These are phyloP conservation scores for Parasitella parasitica DNA, from an alignment of 371 early-diverging fungal genomes.

Conservation along the genomic window DNA sequence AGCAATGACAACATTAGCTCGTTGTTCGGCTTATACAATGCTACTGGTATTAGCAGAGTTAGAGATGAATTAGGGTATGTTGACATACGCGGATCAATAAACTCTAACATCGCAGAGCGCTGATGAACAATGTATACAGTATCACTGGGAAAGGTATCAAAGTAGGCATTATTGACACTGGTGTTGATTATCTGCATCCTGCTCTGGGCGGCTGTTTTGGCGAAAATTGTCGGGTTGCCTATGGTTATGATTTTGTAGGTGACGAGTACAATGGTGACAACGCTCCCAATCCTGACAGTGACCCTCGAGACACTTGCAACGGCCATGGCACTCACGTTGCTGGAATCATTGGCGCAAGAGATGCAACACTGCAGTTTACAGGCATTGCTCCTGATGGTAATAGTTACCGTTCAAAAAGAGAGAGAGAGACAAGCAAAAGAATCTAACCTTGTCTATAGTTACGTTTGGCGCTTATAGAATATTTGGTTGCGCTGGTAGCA, in stretches of 20 bases:
- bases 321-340: conserved; percentile 38
- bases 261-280: conserved; percentile 35
- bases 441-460: conserved; percentile 14
- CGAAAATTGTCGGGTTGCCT: conserved; percentile 53
- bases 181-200: conserved; percentile 69
- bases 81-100: not conserved
- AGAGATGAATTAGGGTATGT: conserved; percentile 34
- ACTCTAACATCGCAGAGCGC: too few species aligned
- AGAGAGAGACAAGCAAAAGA: not conserved
- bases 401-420: not conserved
- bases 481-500: conserved; percentile 76
- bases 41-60: conserved; percentile 32
- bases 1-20: conserved; percentile 1
- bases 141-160: conserved; percentile 26
- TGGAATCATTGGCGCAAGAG: conserved; percentile 66
- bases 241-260: conserved; percentile 65
- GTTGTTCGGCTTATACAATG: conserved; percentile 32
- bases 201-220: conserved; percentile 76
- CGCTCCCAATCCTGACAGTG: conserved; percentile 21
- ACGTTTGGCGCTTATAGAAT: conserved; percentile 69
- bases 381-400: conserved; percentile 67
- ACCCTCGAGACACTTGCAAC: conserved; percentile 31
- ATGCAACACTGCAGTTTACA: conserved; percentile 33
- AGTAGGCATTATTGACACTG: conserved; percentile 42
- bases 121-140: conserved; percentile 7